Evolutionary conservation across 768 basidiomycete species (phyloP).

Genomic region (Rhizopogon sp.): DNA sequence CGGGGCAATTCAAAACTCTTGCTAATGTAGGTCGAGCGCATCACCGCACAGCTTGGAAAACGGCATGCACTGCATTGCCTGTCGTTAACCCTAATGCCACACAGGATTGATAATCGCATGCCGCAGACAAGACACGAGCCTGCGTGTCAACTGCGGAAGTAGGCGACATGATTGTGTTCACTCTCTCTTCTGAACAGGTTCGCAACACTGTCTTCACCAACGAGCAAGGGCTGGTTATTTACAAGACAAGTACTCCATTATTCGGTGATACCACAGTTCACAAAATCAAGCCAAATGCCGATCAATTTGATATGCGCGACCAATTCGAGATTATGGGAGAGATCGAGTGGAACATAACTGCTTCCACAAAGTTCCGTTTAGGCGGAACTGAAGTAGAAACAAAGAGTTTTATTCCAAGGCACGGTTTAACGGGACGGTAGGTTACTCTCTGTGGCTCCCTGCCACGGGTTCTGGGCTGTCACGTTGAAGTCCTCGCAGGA

Average conservation of each 20-base stretch:
- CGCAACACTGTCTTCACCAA: slow-evolving; percentile 20
- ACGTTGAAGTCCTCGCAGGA: not conserved
- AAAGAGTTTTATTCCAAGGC: slow-evolving; percentile 17
- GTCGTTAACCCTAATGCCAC: no score
- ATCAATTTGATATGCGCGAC: slow-evolving; percentile 19
- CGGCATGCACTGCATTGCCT: no score
- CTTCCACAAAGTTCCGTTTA: slow-evolving; percentile 26
- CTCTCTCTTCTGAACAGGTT: slow-evolving; percentile 15
- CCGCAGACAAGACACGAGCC: no score
- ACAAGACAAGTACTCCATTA: slow-evolving; percentile 21
- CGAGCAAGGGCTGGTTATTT: slow-evolving; percentile 21
- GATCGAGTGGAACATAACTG: slow-evolving; percentile 29
- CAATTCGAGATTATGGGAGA: slow-evolving; percentile 26
- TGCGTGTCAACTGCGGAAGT: no score
- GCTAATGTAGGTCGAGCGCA: no score
- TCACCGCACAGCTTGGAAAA: no score
- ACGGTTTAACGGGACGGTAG: slow-evolving; percentile 18
- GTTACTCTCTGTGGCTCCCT: not conserved
- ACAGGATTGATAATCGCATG: no score
- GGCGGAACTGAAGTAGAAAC: slow-evolving; percentile 15
- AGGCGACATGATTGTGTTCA: slow-evolving; percentile 15
- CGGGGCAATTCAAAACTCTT: no score
- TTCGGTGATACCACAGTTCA: slow-evolving; percentile 18
- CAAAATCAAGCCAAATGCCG: slow-evolving; percentile 10
- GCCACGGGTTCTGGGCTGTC: not conserved